Base-by-base conservation (phyloP, 2,329 filamentous ascomycete genomes). In the Epichloe glyceriae region DNA sequence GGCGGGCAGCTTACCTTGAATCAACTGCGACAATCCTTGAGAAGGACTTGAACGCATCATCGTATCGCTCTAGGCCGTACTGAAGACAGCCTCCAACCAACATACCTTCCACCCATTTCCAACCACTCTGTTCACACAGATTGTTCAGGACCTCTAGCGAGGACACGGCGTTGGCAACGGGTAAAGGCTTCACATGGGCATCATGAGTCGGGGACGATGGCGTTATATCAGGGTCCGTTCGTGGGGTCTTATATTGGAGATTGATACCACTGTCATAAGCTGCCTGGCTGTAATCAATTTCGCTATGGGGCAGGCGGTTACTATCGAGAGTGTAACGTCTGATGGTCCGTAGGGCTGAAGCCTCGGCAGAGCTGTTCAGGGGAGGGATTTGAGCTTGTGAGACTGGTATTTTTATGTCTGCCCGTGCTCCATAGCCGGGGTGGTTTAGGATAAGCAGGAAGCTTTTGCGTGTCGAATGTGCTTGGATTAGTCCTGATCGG, bases 101-200 rank as follows among this genome's bases (percentile, higher is more conserved):
- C 73, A 97, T 90, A 2, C 93, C 93, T 62, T 97, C 91, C 49
- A 89, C 78, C 93, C 93, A 98, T 58, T 82, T 79, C 86, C 88
- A 93, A 10, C 76, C 77, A 60, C 84, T 88, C 63, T 91, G 84
- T 59, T 86, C 81, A 62, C 88, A 95, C 6, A 94, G 69, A 55
- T 74, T 79, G 15, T 80, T 82, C 19, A 95, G 73, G 60, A 88
- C 79, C 38, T 86, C 79, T 19, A 95, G 67, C 2, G 86, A 85
- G 6, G 77, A 72, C 45, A 74, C 77, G 8, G 88, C 88, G 55
- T 78, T 50, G 6, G 73, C 65, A 20, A 76, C 62, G 4, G 75
- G 72, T 1, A 74, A 72, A 11, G 52, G 45, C 30, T 57, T 53
- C n/a, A 51, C 48, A 5, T 22, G 5, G 10, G 20, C 11, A 34